Evolutionary conservation across 2,329 filamentous ascomycete species (phyloP), one percentile per base, ranked within the genome.

Genomic region (Fusarium liriodendri): DNA sequence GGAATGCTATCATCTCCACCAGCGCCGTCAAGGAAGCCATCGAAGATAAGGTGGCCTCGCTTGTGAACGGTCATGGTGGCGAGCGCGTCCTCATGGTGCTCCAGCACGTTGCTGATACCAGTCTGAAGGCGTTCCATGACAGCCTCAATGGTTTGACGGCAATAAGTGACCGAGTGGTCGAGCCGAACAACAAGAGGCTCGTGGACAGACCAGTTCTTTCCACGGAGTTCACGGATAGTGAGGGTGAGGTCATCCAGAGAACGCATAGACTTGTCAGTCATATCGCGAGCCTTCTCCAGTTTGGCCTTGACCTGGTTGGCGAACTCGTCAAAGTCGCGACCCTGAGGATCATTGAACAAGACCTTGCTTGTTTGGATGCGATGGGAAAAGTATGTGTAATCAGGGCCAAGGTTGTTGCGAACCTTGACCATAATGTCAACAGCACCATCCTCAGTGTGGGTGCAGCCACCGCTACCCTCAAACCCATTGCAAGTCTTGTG

Each of bases 101-200:
- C 83, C 27, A 89, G 81, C 7, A 87, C 83, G 62, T 88, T 85
- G 20, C 83, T 82, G 8, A 89, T 83, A 6, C 87, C 86, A 2
- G 86, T 85, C 73, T 89, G 86, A 22, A 89, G 79, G 40, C 88
- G 84, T 64, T 89, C 86, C 32, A 89, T 78, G 6, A 88, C 82
- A 10, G 87, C 86, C 67, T 87, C 83, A 45, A 87, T 82, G 37
- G 81, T 86, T 69, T 83, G 81, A 29, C 85, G 83, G 29, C 83
- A 84, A 72, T 86, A 83, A 5, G 84, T 85, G 4, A 80, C 79
- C 4, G 82, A 80, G 2, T 85, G 78, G 61, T 84, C 84, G 7
- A 89, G 78, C 9, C 80, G 80, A 66, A 89, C 85, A 38, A 82
- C 78, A 13, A 87, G 80, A 5, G 87, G 85, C n/a, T 87, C 82